Conservation (phyloP, 257 asterid genomes). For the Marsdenia floribunda region DNA sequence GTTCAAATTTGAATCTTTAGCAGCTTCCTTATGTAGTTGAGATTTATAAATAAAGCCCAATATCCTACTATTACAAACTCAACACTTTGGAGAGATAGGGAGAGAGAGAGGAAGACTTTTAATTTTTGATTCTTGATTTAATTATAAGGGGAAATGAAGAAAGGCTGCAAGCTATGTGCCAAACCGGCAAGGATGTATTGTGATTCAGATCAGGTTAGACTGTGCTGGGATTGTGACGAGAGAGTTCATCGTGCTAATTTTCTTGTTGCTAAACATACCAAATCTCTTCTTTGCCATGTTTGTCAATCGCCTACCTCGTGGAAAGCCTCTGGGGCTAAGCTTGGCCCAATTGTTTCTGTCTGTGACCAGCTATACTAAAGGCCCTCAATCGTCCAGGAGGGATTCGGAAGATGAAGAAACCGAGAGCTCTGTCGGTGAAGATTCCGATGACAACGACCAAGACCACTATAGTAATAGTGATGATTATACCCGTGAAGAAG, state of each 20-base stretch:
- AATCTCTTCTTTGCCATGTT: constrained; percentile 27
- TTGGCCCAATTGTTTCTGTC: constrained; percentile 25
- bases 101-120: too few species aligned
- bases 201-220: constrained; percentile 28
- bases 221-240: constrained; percentile 33
- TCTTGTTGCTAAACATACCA: constrained; percentile 28
- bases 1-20: background rate
- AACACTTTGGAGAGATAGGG: background rate
- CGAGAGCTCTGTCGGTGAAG: background rate
- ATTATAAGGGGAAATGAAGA: constrained; percentile 11
- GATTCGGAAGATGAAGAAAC: background rate
- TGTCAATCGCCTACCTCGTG: constrained; percentile 28
- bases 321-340: constrained; percentile 29
- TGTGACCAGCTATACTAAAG: constrained; percentile 1
- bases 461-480: background rate
- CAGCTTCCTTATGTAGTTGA: background rate
- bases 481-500: background rate
- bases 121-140: background rate
- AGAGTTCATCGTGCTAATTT: constrained; percentile 30
- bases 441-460: too few species aligned
- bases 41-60: background rate
- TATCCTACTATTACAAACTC: background rate
- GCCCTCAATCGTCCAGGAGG: background rate
- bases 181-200: constrained; percentile 25
- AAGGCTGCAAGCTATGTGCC: constrained; percentile 26